These are phyloP conservation scores for Rutidosis leptorrhynchoides DNA, from an alignment of 129 eudicot species.

Conservation along the genomic window DNA sequence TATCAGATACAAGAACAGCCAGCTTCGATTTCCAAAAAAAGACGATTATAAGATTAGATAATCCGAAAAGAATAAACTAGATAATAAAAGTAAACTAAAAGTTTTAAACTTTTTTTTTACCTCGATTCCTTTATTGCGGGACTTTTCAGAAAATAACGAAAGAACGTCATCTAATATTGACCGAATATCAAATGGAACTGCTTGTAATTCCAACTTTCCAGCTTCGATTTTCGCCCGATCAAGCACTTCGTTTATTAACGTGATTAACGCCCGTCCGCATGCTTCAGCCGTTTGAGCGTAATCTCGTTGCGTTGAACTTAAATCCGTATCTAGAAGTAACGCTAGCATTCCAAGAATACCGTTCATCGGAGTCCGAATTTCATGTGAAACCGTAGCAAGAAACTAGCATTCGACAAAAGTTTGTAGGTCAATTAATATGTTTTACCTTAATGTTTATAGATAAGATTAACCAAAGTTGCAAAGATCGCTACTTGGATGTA, in stretches of 20 bases:
- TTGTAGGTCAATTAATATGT: not conserved
- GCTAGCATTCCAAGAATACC: conserved; percentile 89
- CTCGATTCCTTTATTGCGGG: conserved; percentile 73
- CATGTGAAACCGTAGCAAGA: conserved; percentile 85
- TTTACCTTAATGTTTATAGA: not conserved
- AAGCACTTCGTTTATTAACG: conserved; percentile 75
- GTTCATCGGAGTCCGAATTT: conserved; percentile 86
- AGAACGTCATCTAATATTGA: conserved; percentile 74
- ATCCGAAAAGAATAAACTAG: not conserved
- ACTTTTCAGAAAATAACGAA: conserved; percentile 75
- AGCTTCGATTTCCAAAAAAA: conserved; percentile 48
- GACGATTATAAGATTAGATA: conserved; percentile 21
- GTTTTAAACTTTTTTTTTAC: conserved; percentile 22
- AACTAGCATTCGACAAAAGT: conserved; percentile 48
- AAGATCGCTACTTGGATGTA: too few species aligned
- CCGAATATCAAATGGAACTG: conserved; percentile 66
- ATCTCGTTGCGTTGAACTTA: conserved; percentile 74
- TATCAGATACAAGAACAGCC: conserved; percentile 82
- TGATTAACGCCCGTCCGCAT: conserved; percentile 74
- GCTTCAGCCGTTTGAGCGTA: conserved; percentile 85
- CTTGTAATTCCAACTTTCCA: conserved; percentile 75
- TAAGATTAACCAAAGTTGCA: not conserved
- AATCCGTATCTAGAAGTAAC: conserved; percentile 64
- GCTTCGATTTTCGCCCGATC: conserved; percentile 87
- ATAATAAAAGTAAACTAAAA: not conserved